Evolutionary conservation across 805 yeast genomes (phyloP).

Genomic region (Hanseniaspora meyeri): DNA sequence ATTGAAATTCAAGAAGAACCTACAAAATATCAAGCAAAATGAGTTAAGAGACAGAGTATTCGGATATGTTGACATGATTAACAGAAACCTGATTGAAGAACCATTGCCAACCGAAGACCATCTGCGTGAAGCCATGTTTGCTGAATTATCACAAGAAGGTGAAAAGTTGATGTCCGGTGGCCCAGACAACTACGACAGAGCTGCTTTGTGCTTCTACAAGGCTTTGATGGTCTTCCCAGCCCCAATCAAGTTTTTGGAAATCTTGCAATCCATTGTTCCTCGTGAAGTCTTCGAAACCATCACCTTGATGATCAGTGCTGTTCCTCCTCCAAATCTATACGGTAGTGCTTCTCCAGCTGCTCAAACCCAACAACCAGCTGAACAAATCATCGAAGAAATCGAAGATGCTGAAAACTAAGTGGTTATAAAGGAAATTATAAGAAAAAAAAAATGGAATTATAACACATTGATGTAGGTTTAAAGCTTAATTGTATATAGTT

Average conservation of each 20-base stretch:
- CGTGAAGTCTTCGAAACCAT: slow-evolving; percentile 70
- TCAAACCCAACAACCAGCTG: slow-evolving; percentile 19
- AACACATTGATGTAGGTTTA: not conserved
- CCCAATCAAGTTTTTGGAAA: slow-evolving; percentile 80
- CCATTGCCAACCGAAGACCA: slow-evolving; percentile 64
- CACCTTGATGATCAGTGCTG: slow-evolving; percentile 77
- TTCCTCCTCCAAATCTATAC: slow-evolving; percentile 73
- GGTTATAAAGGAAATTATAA: too few relatives aligned
- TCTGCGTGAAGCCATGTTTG: slow-evolving; percentile 64
- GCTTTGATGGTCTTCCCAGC: slow-evolving; percentile 88
- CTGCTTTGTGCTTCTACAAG: slow-evolving; percentile 86
- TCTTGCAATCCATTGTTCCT: slow-evolving; percentile 81
- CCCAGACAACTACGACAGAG: slow-evolving; percentile 59
- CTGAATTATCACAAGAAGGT: slow-evolving; percentile 72
- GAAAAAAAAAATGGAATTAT: not conserved
- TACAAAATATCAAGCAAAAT: slow-evolving; percentile 30
- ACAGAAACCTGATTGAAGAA: slow-evolving; percentile 49
- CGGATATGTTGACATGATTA: slow-evolving; percentile 48
- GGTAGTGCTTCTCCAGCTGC: slow-evolving; percentile 23
- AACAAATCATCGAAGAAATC: slow-evolving; percentile 24
- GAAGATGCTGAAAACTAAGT: slow-evolving; percentile 12
- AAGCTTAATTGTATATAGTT: not conserved
- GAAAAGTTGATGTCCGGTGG: slow-evolving; percentile 55
- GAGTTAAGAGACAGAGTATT: slow-evolving; percentile 48
- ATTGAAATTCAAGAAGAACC: slow-evolving; percentile 33